These are phyloP conservation scores for Omphalotus guepiniiformis DNA, from an alignment of 768 basidiomycete species.

Conservation along the genomic window DNA sequence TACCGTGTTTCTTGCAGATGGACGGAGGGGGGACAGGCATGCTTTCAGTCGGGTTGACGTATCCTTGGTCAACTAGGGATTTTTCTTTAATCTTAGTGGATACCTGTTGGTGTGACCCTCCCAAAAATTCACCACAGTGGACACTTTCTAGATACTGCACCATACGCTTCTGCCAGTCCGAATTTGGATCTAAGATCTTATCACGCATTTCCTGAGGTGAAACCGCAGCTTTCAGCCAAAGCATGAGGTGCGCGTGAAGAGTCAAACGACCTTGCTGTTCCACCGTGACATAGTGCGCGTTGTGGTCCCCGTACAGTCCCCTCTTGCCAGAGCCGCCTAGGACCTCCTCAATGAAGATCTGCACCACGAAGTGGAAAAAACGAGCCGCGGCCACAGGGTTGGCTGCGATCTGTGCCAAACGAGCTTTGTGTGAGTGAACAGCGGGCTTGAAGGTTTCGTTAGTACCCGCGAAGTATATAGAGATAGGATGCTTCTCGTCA, in stretches of 20 bases:
- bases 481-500: constrained; percentile 27
- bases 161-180: constrained; percentile 17
- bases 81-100: constrained; percentile 1
- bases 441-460: constrained; percentile 16
- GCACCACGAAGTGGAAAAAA: constrained; percentile 17
- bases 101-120: constrained; percentile 21
- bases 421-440: neutral
- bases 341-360: constrained; percentile 14
- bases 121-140: constrained; percentile 26
- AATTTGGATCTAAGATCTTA: constrained; percentile 16
- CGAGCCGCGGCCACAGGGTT: constrained; percentile 19
- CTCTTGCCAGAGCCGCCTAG: constrained; percentile 16
- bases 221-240: constrained; percentile 22
- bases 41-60: constrained; percentile 20
- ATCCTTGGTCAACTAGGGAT: neutral
- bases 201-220: constrained; percentile 30
- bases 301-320: constrained; percentile 25
- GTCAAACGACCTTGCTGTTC: constrained; percentile 27
- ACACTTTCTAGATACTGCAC: constrained; percentile 21
- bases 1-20: constrained; percentile 8
- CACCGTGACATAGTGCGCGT: constrained; percentile 28
- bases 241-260: constrained; percentile 24
- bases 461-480: constrained; percentile 28
- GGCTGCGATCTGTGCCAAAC: neutral
- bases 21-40: constrained; percentile 19